Base-by-base conservation (phyloP, 768 basidiomycete genomes). In the Leccinum subgranulosum region DNA sequence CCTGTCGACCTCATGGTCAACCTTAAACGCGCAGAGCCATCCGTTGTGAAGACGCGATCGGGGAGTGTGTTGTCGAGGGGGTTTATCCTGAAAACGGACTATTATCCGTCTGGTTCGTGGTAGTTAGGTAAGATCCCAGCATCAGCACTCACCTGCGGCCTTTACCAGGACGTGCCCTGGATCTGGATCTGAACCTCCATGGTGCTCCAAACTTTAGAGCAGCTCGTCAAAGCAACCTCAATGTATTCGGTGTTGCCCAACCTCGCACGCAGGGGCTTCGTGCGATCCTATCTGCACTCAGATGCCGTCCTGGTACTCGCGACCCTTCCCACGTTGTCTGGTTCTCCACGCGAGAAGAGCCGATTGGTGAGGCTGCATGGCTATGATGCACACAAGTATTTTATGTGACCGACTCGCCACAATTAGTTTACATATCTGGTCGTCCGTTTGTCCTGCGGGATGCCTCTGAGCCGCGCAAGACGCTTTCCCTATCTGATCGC, bases 311-410 rank as follows among this genome's bases (percentile, higher is more conserved):
- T 9, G 83, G 80, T 54, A 81, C 79, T 31, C 65, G 74, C 3
- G 79, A 85, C 59, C 82, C 86, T 11, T 84, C 87, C 3, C 88
- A 85, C 64, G 91, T 92, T 3, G 87, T 96, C 28, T 99, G 94
- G 94, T 93, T 98, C 73, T 97, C 90, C 28, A 97, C 96, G 12
- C 82, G 97, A 63, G 97, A 99, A 73, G 97, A 98, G 69, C 94
- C 95, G 4, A 84, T 96, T 53, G 84, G 94, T 93, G 72, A 59
- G 86, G 78, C 21, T 31, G 19, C 49, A 23, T 33, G 31, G 19
- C 31, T 33, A 33, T 50, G 19, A 33, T 23, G 21, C 29, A 31
- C 14, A 10, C 12, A 21, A 33, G 19, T 28, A 14, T 50, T 33
- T 19, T 19, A 50, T 11, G 6, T 50, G 31, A 51, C 64, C 36